phyloP scores from a whole-genome alignment of 2,329 filamentous ascomycete genomes.

The Colletotrichum echinochloae region DNA sequence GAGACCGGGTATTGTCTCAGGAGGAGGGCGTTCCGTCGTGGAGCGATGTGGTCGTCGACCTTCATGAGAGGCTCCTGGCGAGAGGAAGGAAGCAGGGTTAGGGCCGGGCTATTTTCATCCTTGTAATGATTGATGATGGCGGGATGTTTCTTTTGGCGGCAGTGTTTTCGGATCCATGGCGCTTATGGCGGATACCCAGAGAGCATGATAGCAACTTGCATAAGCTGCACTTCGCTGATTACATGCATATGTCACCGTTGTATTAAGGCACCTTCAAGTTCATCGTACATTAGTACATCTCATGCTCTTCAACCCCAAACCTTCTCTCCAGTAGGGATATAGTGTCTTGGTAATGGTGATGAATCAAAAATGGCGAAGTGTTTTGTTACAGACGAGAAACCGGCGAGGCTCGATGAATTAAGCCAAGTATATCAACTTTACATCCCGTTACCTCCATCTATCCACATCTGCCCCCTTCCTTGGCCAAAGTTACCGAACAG shows the following conservation, averaged over 20 bases:
- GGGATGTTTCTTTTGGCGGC: constrained; percentile 35
- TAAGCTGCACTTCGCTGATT: constrained; percentile 7
- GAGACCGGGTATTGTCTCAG: constrained; percentile 47
- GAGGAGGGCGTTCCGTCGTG: constrained; percentile 56
- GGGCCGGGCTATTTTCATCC: not conserved
- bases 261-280: not conserved
- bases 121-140: constrained; percentile 48
- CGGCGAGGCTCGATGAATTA: not conserved
- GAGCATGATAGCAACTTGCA: constrained; percentile 14
- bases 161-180: constrained; percentile 36
- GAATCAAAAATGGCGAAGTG: not conserved
- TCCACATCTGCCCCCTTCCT: not conserved
- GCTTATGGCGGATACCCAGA: constrained; percentile 37
- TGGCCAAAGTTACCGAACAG: not conserved
- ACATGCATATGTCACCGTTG: not conserved
- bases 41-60: constrained; percentile 67
- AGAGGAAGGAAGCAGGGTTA: constrained; percentile 62
- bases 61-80: constrained; percentile 67
- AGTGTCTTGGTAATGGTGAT: too few species aligned
- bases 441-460: too few species aligned
- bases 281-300: not conserved
- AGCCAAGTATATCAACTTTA: not conserved
- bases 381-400: not conserved
- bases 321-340: too few species aligned
- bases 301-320: not conserved